Conservation (phyloP, 345 rosid genomes). For the Durio zibethinus region DNA sequence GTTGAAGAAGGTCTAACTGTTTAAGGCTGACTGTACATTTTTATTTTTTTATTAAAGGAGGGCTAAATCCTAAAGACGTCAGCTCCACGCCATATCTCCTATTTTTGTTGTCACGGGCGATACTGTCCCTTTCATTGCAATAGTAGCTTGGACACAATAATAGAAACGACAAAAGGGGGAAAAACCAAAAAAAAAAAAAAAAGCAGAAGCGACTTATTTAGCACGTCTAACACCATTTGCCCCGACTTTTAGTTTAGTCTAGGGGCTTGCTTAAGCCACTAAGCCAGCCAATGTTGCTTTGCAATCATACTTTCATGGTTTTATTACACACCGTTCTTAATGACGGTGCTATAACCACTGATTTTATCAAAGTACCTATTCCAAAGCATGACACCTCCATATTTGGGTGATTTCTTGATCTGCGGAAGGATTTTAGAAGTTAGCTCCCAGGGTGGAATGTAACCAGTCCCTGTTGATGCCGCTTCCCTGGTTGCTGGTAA, state of each 20-base stretch:
- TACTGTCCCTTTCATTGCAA: background rate
- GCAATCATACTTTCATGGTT: no score
- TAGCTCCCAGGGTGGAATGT: constrained; percentile 4
- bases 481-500: constrained; percentile 4
- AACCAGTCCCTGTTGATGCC: constrained; percentile 4
- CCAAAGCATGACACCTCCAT: constrained; percentile 73
- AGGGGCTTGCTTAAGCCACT: background rate
- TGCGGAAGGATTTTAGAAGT: constrained; percentile 33
- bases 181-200: no score
- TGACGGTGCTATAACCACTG: constrained; percentile 50
- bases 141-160: background rate
- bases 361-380: constrained; percentile 44
- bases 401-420: constrained; percentile 36
- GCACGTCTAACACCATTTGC: background rate
- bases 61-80: no score
- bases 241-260: background rate
- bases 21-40: no score
- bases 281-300: background rate
- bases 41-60: no score
- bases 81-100: no score
- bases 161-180: no score
- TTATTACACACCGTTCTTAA: constrained; percentile 24
- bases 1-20: background rate
- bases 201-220: background rate
- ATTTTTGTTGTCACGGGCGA: no score